Evolutionary conservation across 345 rosid genomes (phyloP).

Genomic region (Dovyalis caffra): DNA sequence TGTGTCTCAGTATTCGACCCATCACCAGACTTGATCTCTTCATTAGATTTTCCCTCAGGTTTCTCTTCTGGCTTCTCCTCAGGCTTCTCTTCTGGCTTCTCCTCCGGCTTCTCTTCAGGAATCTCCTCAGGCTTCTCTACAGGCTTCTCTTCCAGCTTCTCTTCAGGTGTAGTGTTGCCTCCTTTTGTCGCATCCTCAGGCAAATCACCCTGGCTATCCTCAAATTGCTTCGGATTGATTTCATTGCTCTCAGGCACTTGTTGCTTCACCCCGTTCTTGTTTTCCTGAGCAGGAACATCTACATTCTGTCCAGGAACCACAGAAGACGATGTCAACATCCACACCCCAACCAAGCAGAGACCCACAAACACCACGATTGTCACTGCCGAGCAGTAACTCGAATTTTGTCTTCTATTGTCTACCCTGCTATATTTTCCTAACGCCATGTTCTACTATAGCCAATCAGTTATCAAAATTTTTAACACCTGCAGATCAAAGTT

Average conservation of each 20-base stretch:
- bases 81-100: not conserved
- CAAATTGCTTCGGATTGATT: slow-evolving; percentile 37
- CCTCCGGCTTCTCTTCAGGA: slow-evolving; percentile 2
- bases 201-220: slow-evolving; percentile 62
- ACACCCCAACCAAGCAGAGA: slow-evolving; percentile 83
- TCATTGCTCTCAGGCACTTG: slow-evolving; percentile 39
- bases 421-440: slow-evolving; percentile 66
- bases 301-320: slow-evolving; percentile 58
- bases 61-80: not conserved
- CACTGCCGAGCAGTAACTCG: slow-evolving; percentile 80
- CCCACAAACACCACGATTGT: slow-evolving; percentile 80
- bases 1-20: slow-evolving; percentile 26
- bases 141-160: slow-evolving; percentile 36
- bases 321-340: slow-evolving; percentile 95
- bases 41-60: slow-evolving; percentile 13
- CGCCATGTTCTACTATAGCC: slow-evolving; percentile 53
- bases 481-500: slow-evolving; percentile 14
- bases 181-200: slow-evolving; percentile 65
- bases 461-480: not conserved
- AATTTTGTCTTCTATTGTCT: slow-evolving; percentile 59
- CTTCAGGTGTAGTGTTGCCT: slow-evolving; percentile 37
- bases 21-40: slow-evolving; percentile 40
- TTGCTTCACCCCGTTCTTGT: slow-evolving; percentile 53
- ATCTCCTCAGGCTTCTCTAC: slow-evolving; percentile 14
- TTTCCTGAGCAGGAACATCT: slow-evolving; percentile 55